phyloP scores from a whole-genome alignment of 2,329 filamentous ascomycete species.

The Paecilomyces niveus region DNA sequence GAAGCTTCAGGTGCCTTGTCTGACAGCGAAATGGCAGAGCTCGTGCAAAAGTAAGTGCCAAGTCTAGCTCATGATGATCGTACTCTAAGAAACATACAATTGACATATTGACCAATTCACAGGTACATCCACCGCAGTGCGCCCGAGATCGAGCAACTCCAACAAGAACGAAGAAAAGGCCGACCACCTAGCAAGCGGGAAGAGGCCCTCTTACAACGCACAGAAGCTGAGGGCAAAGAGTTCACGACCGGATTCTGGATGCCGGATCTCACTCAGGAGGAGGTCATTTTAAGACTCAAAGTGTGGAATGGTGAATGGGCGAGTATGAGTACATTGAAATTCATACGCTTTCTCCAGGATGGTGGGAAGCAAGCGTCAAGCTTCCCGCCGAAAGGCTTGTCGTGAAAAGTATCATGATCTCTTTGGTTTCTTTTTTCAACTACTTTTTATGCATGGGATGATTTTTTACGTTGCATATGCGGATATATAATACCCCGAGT shows the following conservation, averaged over 20 bases:
- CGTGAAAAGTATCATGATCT: constrained; percentile 24
- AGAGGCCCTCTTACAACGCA: constrained; percentile 66
- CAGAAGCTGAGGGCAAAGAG: constrained; percentile 67
- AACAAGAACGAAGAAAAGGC: constrained; percentile 66
- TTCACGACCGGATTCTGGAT: constrained; percentile 73
- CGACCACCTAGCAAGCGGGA: constrained; percentile 71
- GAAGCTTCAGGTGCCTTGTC: constrained; percentile 24
- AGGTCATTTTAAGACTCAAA: constrained; percentile 59
- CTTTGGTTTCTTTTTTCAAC: constrained; percentile 7
- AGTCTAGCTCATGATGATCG: not conserved
- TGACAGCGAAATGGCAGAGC: constrained; percentile 33
- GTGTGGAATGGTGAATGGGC: constrained; percentile 82
- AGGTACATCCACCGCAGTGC: constrained; percentile 32
- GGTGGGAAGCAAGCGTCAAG: constrained; percentile 61
- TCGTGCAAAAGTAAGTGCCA: constrained; percentile 52
- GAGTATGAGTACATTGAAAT: constrained; percentile 66
- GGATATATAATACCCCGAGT: not conserved
- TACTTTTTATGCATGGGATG: constrained; percentile 12
- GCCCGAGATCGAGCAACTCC: constrained; percentile 29
- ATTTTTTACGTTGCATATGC: not conserved
- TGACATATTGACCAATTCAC: not conserved
- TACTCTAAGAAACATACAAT: not conserved
- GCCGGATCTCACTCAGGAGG: constrained; percentile 65
- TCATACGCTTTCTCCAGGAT: constrained; percentile 63
- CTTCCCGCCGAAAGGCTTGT: constrained; percentile 65